These are phyloP conservation scores for Nakazawaea siamensis DNA, from an alignment of 805 yeast species.

Conservation along the genomic window DNA sequence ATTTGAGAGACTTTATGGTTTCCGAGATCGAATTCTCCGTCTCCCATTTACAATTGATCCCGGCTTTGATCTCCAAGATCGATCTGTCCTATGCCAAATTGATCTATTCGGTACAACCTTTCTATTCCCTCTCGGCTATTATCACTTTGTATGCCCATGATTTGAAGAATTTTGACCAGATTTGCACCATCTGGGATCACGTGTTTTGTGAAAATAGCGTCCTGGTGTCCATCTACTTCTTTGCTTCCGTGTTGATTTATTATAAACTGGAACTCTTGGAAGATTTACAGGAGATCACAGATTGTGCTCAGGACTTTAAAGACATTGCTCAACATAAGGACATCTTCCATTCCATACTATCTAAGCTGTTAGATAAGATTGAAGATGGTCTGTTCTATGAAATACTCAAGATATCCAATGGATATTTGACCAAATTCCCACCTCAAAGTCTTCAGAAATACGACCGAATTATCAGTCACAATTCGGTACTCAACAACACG, in stretches of 20 bases:
- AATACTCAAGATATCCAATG: background rate
- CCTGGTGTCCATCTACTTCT: constrained; percentile 47
- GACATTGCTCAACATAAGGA: constrained; percentile 16
- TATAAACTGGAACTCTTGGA: constrained; percentile 35
- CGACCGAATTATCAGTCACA: constrained; percentile 10
- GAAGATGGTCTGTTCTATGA: background rate
- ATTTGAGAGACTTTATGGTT: constrained; percentile 82
- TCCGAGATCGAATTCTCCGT: constrained; percentile 58
- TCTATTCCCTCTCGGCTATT: constrained; percentile 67
- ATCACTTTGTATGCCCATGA: constrained; percentile 71
- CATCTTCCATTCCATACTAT: constrained; percentile 19
- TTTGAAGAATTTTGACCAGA: constrained; percentile 33
- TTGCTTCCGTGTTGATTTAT: constrained; percentile 42
- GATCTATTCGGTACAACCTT: constrained; percentile 39
- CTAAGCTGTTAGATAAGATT: constrained; percentile 16
- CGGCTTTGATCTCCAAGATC: constrained; percentile 41
- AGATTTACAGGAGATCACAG: constrained; percentile 21
- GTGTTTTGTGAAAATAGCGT: constrained; percentile 51
- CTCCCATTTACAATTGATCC: constrained; percentile 57
- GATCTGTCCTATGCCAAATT: constrained; percentile 38
- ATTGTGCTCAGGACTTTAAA: constrained; percentile 19
- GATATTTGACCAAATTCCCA: background rate
- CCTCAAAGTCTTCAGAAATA: background rate
- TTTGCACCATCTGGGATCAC: constrained; percentile 62
- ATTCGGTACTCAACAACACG: constrained; percentile 16